Evolutionary conservation across 108 stramenopile genomes (phyloP).

Genomic region (Bacterosira constricta): DNA sequence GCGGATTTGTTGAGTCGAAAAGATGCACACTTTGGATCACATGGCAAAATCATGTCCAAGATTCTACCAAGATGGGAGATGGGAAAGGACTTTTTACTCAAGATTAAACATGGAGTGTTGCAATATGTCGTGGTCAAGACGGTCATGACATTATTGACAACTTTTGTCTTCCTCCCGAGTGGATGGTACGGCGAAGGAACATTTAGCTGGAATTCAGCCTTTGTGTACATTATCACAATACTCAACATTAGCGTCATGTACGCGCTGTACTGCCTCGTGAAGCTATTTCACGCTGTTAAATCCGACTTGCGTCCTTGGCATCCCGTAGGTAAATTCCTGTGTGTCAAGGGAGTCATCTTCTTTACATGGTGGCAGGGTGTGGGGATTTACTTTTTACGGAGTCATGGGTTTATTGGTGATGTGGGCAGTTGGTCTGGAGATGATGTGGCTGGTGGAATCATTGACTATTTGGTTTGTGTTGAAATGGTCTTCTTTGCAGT

Average conservation of each 20-base stretch:
- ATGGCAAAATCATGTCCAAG: slow-evolving; percentile 47
- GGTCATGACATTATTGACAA: slow-evolving; percentile 66
- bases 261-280: slow-evolving; percentile 93
- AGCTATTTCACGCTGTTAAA: slow-evolving; percentile 86
- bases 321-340: slow-evolving; percentile 95
- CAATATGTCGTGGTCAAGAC: slow-evolving; percentile 96
- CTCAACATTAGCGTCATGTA: slow-evolving; percentile 88
- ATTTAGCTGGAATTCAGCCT: slow-evolving; percentile 68
- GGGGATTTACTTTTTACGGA: slow-evolving; percentile 74
- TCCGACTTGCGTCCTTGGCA: slow-evolving; percentile 83
- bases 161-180: slow-evolving; percentile 64
- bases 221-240: slow-evolving; percentile 77
- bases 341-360: slow-evolving; percentile 97
- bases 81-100: slow-evolving; percentile 83
- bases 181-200: slow-evolving; percentile 86
- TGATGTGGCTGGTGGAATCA: slow-evolving; percentile 90
- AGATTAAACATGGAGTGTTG: slow-evolving; percentile 90
- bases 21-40: slow-evolving; percentile 51
- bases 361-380: slow-evolving; percentile 98
- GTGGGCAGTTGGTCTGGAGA: slow-evolving; percentile 85
- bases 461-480: slow-evolving; percentile 93
- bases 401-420: slow-evolving; percentile 75
- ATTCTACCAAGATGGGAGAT: slow-evolving; percentile 68
- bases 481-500: slow-evolving; percentile 95
- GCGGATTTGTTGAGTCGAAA: slow-evolving; percentile 61